Evolutionary conservation across 2,329 filamentous ascomycete genomes (phyloP).

Genomic region (Orbilia brochopaga): DNA sequence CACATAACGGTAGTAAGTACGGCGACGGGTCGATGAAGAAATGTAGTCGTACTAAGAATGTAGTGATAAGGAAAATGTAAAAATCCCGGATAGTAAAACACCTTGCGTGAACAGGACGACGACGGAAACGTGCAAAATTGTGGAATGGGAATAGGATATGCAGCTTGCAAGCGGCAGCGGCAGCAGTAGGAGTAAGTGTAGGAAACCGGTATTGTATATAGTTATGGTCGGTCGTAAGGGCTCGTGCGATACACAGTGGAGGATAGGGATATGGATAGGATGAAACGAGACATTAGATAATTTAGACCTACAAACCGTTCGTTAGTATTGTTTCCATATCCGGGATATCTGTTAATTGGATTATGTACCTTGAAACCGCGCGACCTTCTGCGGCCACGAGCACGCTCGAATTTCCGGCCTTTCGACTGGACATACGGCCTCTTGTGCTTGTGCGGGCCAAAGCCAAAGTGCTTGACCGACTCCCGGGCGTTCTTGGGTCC

Average conservation of each 20-base stretch:
- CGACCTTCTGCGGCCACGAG: slow-evolving; percentile 97
- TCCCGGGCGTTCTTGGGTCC: slow-evolving; percentile 98
- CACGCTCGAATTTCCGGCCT: slow-evolving; percentile 99
- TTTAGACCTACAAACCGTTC: slow-evolving; percentile 34
- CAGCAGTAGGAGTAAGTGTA: slow-evolving; percentile 1
- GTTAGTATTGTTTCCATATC: neutral
- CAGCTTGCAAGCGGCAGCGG: slow-evolving; percentile 34
- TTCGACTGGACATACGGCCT: slow-evolving; percentile 85
- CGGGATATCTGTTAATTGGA: neutral
- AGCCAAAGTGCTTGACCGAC: slow-evolving; percentile 98
- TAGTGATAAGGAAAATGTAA: slow-evolving; percentile 29
- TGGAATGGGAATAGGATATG: slow-evolving; percentile 46
- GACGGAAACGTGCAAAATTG: slow-evolving; percentile 20
- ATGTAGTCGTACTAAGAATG: slow-evolving; percentile 18
- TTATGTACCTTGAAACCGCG: slow-evolving; percentile 92
- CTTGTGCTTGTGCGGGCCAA: slow-evolving; percentile 98
- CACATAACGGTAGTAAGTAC: too few species aligned
- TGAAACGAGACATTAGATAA: slow-evolving; percentile 27
- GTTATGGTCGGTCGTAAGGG: slow-evolving; percentile 33
- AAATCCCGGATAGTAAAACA: slow-evolving; percentile 51
- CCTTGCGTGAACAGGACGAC: slow-evolving; percentile 51
- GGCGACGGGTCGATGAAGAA: slow-evolving; percentile 15
- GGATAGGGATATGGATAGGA: slow-evolving; percentile 9
- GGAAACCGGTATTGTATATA: slow-evolving; percentile 34
- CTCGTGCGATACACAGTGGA: slow-evolving; percentile 47